These are phyloP conservation scores for Eutrema yunnanense DNA, from an alignment of 345 rosid genomes.

Conservation along the genomic window DNA sequence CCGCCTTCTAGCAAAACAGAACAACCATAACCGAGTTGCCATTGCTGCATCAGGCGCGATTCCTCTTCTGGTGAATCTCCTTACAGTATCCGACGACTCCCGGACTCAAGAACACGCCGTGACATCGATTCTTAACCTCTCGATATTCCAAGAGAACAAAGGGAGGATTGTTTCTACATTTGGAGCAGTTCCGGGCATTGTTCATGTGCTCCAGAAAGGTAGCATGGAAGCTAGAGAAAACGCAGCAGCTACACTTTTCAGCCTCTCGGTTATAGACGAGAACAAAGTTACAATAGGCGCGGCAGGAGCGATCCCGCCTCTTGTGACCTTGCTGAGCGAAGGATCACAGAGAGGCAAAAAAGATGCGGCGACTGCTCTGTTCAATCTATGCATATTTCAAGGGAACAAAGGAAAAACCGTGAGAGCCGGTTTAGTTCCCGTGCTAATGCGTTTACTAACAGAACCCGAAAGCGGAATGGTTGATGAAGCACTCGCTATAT, in stretches of 20 bases:
- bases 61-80: slow-evolving; percentile 74
- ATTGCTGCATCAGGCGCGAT: slow-evolving; percentile 93
- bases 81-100: slow-evolving; percentile 49
- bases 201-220: slow-evolving; percentile 76
- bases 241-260: slow-evolving; percentile 92
- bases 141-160: slow-evolving; percentile 82
- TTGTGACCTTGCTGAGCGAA: slow-evolving; percentile 69
- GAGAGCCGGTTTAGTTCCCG: slow-evolving; percentile 70
- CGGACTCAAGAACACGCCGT: slow-evolving; percentile 89
- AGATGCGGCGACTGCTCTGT: slow-evolving; percentile 94
- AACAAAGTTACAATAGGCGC: slow-evolving; percentile 78
- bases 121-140: slow-evolving; percentile 88
- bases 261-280: slow-evolving; percentile 89
- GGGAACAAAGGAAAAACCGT: slow-evolving; percentile 94
- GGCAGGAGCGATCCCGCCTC: slow-evolving; percentile 83
- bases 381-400: slow-evolving; percentile 82
- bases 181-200: slow-evolving; percentile 80
- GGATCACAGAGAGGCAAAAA: slow-evolving; percentile 95
- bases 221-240: slow-evolving; percentile 98
- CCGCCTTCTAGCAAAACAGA: slow-evolving; percentile 89
- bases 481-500: slow-evolving; percentile 68
- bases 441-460: slow-evolving; percentile 52
- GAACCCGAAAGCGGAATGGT: slow-evolving; percentile 67
- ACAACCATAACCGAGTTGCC: slow-evolving; percentile 76
- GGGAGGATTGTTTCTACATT: slow-evolving; percentile 60